Base-by-base conservation (phyloP, 2,329 filamentous ascomycete genomes). In the Elsinoe perseae region DNA sequence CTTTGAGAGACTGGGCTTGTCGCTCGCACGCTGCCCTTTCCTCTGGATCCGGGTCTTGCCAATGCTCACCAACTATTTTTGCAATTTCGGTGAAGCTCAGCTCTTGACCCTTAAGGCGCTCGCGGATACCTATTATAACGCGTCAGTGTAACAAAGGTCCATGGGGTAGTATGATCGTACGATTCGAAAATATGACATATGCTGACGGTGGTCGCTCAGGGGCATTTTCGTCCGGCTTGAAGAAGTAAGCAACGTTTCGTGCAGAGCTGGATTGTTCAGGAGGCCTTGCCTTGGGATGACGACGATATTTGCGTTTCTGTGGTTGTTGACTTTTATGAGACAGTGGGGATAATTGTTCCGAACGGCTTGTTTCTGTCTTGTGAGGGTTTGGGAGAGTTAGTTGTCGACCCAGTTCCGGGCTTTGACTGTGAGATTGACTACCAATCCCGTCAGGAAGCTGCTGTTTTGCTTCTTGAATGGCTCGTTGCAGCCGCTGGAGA, bases 181-280 rank as follows among this genome's bases (percentile, higher is more conserved):
- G 87, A 64, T 92, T 92, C 0, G 88, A 91, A 65, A 93, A 93
- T 14, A 92, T 80, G 10, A 92, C 88, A 71, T 92, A 92, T 50
- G 87, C 88, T 3, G 87, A 92, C 0, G 87, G 86, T 1, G 88
- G 86, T 21, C 87, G 78, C 65, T 91, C 87, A 1, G 88, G 88
- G 0, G 87, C 87, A 72, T 88, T 83, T 58, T 89, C 85, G 63
- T 93, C 88, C 2, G 86, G 77, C 82, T 89, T 7, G 10, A 28
- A 30, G 28, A 21, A 14, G 60, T 64, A 20, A 65, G 58, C 48
- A 28, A 63, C 59, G 43, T 59, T 38, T 14, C 4, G 20, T 20
- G 23, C 10, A 5, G 5, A 36, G 32, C 12, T 14, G 10, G 4
- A n/a, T 4, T 18, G 28, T 56, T 36, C 25, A 53, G 57, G 16